A percentile compares a stretch with the other conserved stretches of the same genome.
Evolutionary conservation across 345 rosid genomes (phyloP).

Genomic region (Moricandia arvensis): DNA sequence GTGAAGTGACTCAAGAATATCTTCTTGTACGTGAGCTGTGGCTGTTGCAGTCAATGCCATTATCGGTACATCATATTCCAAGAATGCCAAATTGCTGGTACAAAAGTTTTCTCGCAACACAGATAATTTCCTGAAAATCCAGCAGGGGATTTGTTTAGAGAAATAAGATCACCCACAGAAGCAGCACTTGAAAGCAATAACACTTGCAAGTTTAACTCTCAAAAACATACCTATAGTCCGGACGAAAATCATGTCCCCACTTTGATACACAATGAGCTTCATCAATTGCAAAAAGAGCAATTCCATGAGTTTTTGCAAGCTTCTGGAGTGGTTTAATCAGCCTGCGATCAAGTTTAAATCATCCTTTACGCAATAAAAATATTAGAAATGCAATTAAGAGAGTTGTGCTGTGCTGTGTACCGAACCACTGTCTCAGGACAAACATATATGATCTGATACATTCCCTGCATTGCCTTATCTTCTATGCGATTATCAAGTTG

Average conservation of each 20-base stretch:
- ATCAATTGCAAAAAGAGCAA: slow-evolving; percentile 84
- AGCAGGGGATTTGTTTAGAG: background rate
- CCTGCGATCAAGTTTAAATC: slow-evolving; percentile 42
- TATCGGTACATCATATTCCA: slow-evolving; percentile 65
- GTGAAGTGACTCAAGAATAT: slow-evolving; percentile 63
- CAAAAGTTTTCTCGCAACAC: slow-evolving; percentile 67
- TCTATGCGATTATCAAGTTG: slow-evolving; percentile 81
- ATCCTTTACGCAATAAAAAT: slow-evolving; percentile 4
- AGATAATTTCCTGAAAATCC: slow-evolving; percentile 61
- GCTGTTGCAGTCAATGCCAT: slow-evolving; percentile 98
- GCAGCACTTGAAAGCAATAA: background rate
- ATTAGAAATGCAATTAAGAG: background rate
- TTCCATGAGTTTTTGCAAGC: slow-evolving; percentile 76
- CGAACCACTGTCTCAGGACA: slow-evolving; percentile 83
- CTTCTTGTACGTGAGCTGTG: slow-evolving; percentile 66
- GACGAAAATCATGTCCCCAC: slow-evolving; percentile 98
- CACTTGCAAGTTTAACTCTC: background rate
- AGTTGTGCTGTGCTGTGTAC: slow-evolving; percentile 30
- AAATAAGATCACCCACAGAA: background rate
- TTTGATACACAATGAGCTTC: slow-evolving; percentile 93
- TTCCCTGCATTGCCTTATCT: slow-evolving; percentile 82
- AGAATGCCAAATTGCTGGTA: slow-evolving; percentile 49
- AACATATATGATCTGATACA: slow-evolving; percentile 74
- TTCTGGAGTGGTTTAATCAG: slow-evolving; percentile 65
- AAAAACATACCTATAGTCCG: slow-evolving; percentile 58